Base-by-base conservation (phyloP, 305 asterid genomes). In the Fraxinus sp. region DNA sequence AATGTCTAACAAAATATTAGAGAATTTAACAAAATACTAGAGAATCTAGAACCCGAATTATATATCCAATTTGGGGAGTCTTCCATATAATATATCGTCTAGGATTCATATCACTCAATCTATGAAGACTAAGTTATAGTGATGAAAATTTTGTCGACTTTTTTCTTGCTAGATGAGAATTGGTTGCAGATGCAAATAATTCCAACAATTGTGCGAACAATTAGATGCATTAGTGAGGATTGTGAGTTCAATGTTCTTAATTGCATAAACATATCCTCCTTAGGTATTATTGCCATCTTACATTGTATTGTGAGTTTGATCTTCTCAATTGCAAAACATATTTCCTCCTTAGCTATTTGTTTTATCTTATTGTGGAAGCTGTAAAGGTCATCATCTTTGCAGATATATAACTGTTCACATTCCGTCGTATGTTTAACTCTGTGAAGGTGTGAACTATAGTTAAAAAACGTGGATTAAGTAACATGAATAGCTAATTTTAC, bases 351-450 rank as follows among this genome's bases (percentile, higher is more conserved):
- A 68, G 9, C 20, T 68, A 68, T 68, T 57, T 28, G 37, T 68
- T 68, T 32, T 5, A 68, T 68, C 72, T 64, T 26, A 68, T 7
- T 28, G n/a, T 68, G 37, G 33, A 28, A 28, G 20, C 39, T 68
- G 24, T 28, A 9, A 28, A 68, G 36, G 22, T 68, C 9, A 68
- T 26, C 39, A 26, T 68, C 39, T 11, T 26, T 59, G 74, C 59
- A 77, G 82, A 14, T 70, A 84, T 14, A 37, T 72, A 49, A 78
- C 32, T 81, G 28, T 36, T 76, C 36, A 75, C 74, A 66, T 11
- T 64, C 76, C 28, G 79, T 73, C 74, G 70, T 64, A 7, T 36
- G 83, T 75, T 78, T 49, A 62, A 77, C 8, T 66, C 76, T 78
- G 37, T 70, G 77, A 85, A 76, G 59, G 4, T 39, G 46, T 62